A percentile compares a stretch with the other conserved stretches of the same genome.
Evolutionary conservation across 768 basidiomycete species (phyloP).

Genomic region (Leccinum longicurvipes): DNA sequence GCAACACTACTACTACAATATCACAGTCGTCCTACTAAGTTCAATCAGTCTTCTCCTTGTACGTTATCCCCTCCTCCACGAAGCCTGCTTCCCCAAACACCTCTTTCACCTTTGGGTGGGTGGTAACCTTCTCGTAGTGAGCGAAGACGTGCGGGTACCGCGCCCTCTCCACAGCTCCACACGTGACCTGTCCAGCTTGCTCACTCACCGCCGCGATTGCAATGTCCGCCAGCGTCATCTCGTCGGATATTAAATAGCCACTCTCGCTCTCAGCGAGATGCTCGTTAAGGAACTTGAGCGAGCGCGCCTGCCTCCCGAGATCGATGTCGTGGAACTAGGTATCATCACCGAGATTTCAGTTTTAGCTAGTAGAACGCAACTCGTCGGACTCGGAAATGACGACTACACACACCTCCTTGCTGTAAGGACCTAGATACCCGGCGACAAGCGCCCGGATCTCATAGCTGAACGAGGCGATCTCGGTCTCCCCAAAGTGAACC

Average conservation of each 20-base stretch:
- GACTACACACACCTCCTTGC: conserved; percentile 15
- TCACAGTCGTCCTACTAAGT: background rate
- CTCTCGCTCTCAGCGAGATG: conserved; percentile 17
- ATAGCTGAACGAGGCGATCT: conserved; percentile 23
- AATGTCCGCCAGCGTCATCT: conserved; percentile 28
- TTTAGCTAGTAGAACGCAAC: background rate
- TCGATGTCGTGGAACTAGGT: conserved; percentile 16
- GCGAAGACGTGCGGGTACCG: conserved; percentile 25
- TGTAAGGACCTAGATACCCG: conserved; percentile 22
- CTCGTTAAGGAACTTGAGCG: conserved; percentile 25
- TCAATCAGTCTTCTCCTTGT: conserved; percentile 9
- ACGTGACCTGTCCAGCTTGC: conserved; percentile 23
- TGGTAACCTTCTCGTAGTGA: conserved; percentile 22
- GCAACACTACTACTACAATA: background rate
- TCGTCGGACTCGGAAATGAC: background rate
- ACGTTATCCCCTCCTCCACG: conserved; percentile 14
- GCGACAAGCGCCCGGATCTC: conserved; percentile 14
- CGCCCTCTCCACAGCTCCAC: conserved; percentile 26
- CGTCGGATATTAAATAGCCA: conserved; percentile 23
- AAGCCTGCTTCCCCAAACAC: conserved; percentile 18
- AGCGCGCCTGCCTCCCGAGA: conserved; percentile 19
- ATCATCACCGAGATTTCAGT: background rate
- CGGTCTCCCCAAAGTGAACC: conserved; percentile 29
- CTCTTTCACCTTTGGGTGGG: conserved; percentile 17
- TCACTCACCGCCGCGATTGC: conserved; percentile 19